Evolutionary conservation across 2,329 filamentous ascomycete species (phyloP).

Genomic region (Trichophyton rubrum): DNA sequence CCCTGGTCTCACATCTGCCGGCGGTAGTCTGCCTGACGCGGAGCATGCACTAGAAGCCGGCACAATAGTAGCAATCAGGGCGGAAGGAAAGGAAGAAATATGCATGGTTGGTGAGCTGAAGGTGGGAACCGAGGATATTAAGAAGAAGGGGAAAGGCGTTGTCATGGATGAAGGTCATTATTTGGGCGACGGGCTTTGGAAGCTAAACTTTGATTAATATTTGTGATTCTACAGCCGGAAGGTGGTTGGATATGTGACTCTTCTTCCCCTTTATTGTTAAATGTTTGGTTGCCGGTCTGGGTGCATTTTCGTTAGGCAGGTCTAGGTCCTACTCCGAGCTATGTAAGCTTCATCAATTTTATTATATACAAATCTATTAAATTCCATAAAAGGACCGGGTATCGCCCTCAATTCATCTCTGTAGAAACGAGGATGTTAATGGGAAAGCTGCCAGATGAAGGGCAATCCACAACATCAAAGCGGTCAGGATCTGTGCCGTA

Average conservation of each 20-base stretch:
- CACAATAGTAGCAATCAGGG: conserved; percentile 73
- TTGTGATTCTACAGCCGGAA: background rate
- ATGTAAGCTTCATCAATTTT: conserved; percentile 1
- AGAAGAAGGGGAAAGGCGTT: conserved; percentile 84
- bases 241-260: background rate
- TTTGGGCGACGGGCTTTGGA: conserved; percentile 89
- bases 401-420: background rate
- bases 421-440: background rate
- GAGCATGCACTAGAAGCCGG: conserved; percentile 60
- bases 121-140: conserved; percentile 79
- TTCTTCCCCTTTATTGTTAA: background rate
- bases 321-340: background rate
- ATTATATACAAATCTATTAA: background rate
- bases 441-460: no score
- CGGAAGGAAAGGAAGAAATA: conserved; percentile 86
- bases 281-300: background rate
- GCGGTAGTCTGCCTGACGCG: conserved; percentile 60
- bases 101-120: conserved; percentile 79
- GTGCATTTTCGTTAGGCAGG: background rate
- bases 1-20: conserved; percentile 73
- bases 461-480: no score
- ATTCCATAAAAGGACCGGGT: background rate
- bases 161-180: conserved; percentile 91
- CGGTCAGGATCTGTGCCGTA: no score
- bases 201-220: conserved; percentile 43